phyloP scores from a whole-genome alignment of 352 stramenopile species.

The Globisporangium cederbergense region DNA sequence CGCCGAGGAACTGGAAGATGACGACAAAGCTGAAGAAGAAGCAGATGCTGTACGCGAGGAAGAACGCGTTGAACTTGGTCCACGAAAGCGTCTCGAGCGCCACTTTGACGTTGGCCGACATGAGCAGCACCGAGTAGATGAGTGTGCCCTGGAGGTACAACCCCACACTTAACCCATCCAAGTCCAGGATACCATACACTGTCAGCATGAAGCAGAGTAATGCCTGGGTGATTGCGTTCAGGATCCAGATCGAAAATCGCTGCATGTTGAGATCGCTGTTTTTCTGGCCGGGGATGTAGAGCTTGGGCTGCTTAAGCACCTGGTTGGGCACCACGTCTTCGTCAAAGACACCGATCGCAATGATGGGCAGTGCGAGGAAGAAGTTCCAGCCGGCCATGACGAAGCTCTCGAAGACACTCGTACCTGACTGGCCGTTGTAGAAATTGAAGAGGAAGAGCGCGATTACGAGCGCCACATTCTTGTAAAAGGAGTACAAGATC shows the following conservation, averaged over 20 bases:
- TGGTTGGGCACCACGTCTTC: constrained; percentile 66
- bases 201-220: constrained; percentile 63
- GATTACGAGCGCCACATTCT: constrained; percentile 74
- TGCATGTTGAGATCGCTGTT: constrained; percentile 69
- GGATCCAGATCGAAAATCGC: constrained; percentile 57
- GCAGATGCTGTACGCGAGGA: constrained; percentile 51
- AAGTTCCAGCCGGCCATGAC: constrained; percentile 81
- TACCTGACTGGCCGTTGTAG: constrained; percentile 77
- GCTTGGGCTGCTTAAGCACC: constrained; percentile 49
- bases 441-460: constrained; percentile 79
- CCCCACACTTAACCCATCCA: constrained; percentile 30
- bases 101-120: constrained; percentile 79
- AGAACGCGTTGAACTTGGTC: constrained; percentile 63
- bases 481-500: constrained; percentile 89
- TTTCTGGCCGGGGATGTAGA: constrained; percentile 58
- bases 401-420: constrained; percentile 83
- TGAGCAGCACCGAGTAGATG: constrained; percentile 69
- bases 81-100: constrained; percentile 70
- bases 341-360: constrained; percentile 79
- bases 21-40: constrained; percentile 69
- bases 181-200: constrained; percentile 34
- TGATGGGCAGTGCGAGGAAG: constrained; percentile 87
- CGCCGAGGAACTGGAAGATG: constrained; percentile 47
- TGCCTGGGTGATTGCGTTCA: constrained; percentile 63
- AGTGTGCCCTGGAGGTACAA: constrained; percentile 65